Conservation (phyloP, 2,329 filamentous ascomycete genomes). For the Diplodia corticola region DNA sequence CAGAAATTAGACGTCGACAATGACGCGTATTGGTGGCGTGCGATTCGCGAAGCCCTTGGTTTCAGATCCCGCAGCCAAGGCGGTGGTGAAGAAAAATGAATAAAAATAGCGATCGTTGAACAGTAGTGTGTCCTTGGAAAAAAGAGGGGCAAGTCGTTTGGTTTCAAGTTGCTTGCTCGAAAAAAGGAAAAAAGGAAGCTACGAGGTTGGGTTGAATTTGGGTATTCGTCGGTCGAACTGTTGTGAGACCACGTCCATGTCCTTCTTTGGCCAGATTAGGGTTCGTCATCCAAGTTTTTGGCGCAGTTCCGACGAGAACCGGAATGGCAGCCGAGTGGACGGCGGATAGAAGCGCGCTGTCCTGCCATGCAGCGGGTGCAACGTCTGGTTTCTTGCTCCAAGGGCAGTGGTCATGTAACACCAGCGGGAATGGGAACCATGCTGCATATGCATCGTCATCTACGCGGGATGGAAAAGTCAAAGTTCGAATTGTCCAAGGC, state of each 20-base stretch:
- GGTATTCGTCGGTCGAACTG: neutral
- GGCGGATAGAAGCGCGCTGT: neutral
- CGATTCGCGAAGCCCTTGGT: neutral
- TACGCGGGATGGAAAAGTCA: neutral
- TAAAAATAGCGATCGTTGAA: neutral
- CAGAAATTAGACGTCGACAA: neutral
- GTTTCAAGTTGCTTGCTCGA: neutral
- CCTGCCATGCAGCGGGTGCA: conserved; percentile 1
- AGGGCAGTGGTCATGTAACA: neutral
- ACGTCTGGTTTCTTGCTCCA: neutral
- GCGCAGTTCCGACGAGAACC: neutral
- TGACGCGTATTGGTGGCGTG: neutral
- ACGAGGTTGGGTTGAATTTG: neutral
- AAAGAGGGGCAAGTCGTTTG: neutral
- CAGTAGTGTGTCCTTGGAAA: neutral
- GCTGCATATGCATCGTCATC: neutral
- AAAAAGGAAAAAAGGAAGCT: too few species aligned
- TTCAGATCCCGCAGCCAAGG: neutral
- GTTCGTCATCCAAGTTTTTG: neutral
- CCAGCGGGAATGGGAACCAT: neutral
- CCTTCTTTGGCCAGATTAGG: neutral
- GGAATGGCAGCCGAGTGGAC: neutral
- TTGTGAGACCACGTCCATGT: neutral
- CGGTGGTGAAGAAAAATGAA: neutral
- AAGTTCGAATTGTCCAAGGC: neutral